Base-by-base conservation (phyloP, 352 stramenopile genomes). In the Globisporangium ultimum region DNA sequence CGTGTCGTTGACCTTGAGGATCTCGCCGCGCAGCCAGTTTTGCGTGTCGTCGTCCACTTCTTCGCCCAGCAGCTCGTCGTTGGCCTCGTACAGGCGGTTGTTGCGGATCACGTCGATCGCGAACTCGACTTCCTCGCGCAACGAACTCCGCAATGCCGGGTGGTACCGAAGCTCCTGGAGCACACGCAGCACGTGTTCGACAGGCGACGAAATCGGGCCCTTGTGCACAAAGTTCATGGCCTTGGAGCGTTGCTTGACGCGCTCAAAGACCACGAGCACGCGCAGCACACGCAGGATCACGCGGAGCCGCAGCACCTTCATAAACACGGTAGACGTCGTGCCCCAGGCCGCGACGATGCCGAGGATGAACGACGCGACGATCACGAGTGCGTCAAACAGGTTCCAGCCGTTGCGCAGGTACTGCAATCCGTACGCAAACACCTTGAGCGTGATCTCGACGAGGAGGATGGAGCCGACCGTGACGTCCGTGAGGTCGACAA, bases 31-130 rank as follows among this genome's bases (percentile, higher is more conserved):
- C 20, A 93, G 64, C 82, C 85, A 96, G 58, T 92, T 89, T 64
- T 93, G 83, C 32, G 83, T 96, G 56, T 93, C 84, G 7, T 87
- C 45, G 58, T 94, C 85, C 4, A 96, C 78, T 20, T 76, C 84
- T 55, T 87, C 75, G 18, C 71, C 84, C 18, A 75, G 68, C 17
- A 92, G 59, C 9, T 88, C 80, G 46, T 90, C 84, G 45, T 87
- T 87, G 3, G 81, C 85, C 47, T 93, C 82, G 58, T 96, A 94
- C 11, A 96, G 60, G 3, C 78, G 75, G 55, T 94, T 94, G 62
- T 88, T 91, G 58, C 93, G 93, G 67, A 96, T 93, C 7, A 74
- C 74, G 53, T 96, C 81, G 38, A 94, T 93, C 7, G 84, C 76
- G 48, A 91, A 93, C 21, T 92, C 81, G 45, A 96, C 59, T 17